Conservation (phyloP, 208 protist species). For the Herpetomonas tarakana region DNA sequence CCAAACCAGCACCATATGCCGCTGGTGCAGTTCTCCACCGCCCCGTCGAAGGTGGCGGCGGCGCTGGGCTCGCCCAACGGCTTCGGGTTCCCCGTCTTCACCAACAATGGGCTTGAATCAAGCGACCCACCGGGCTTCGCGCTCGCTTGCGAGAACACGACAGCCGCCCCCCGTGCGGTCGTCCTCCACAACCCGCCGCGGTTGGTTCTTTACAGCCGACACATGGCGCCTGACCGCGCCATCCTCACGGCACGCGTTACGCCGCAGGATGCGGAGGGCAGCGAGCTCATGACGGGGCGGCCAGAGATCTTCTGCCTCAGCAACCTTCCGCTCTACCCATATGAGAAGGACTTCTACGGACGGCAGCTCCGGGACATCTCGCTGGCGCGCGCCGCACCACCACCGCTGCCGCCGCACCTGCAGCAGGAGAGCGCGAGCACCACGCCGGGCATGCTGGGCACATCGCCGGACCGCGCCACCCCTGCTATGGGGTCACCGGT, state of each 20-base stretch:
- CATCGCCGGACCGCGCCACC: background rate
- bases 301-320: conserved; percentile 33
- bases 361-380: conserved; percentile 25
- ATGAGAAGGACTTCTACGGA: conserved; percentile 58
- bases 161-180: conserved; percentile 19
- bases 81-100: no score
- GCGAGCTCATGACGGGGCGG: conserved; percentile 14
- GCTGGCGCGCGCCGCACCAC: background rate
- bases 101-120: no score
- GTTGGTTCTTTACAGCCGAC: conserved; percentile 38
- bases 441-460: background rate
- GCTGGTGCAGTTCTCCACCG: background rate
- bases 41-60: no score
- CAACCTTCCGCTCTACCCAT: conserved; percentile 29
- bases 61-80: no score
- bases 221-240: conserved; percentile 13
- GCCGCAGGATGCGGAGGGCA: conserved; percentile 25
- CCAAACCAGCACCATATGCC: background rate
- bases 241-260: conserved; percentile 22
- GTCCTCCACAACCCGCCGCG: conserved; percentile 59
- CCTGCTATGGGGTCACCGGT: no score
- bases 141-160: background rate
- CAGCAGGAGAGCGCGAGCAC: background rate
- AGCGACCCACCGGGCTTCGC: background rate
- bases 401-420: background rate